Percentiles rank a stretch among this genome's conserved stretches.
Evolutionary conservation across 2,329 filamentous ascomycete species (phyloP).

Genomic region (Claviceps digitariae): DNA sequence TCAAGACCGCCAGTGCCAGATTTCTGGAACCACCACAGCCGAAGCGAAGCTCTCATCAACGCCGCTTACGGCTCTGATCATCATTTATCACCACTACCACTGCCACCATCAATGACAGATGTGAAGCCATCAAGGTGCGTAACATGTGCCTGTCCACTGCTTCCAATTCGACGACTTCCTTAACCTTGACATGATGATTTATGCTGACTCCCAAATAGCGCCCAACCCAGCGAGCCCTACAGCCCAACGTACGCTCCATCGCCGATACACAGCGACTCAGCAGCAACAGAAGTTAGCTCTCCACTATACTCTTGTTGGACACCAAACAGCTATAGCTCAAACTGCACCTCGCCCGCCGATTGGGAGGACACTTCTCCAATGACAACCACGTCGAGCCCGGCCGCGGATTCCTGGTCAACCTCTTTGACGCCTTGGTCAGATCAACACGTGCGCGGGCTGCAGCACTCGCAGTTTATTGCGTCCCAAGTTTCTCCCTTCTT

Average conservation of each 20-base stretch:
- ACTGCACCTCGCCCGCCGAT: neutral
- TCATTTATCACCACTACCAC: neutral
- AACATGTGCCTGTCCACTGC: neutral
- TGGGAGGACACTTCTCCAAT: neutral
- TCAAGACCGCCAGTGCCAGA: neutral
- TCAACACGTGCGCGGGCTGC: neutral
- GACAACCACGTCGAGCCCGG: neutral
- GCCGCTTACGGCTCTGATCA: neutral
- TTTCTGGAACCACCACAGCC: neutral
- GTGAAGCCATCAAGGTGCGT: neutral
- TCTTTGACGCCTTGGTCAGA: neutral
- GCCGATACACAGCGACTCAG: neutral
- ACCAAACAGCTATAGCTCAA: neutral
- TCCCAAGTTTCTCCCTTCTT: neutral
- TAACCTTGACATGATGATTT: neutral
- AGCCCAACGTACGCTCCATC: neutral
- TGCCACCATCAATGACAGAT: no score
- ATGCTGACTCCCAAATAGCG: neutral
- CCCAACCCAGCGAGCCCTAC: no score
- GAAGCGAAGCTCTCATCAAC: neutral
- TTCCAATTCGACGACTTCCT: neutral
- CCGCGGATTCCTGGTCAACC: neutral
- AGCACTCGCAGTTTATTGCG: neutral
- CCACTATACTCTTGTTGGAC: neutral
- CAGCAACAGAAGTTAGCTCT: neutral